Conservation (phyloP, 305 asterid genomes). For the Striga hermonthica region DNA sequence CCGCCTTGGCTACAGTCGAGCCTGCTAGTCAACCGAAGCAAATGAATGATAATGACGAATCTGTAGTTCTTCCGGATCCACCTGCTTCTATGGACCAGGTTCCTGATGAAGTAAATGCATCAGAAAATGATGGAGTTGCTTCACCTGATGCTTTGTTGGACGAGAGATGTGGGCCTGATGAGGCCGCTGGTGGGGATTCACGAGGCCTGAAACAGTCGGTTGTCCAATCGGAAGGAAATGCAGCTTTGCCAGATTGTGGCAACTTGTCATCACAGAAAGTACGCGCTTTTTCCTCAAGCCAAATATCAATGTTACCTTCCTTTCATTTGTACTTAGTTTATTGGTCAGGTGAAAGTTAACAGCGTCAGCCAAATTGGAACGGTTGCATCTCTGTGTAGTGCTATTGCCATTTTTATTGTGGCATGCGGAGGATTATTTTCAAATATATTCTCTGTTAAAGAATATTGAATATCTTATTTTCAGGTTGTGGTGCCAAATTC, state of each 20-base stretch:
- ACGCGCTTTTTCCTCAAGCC: conserved; percentile 32
- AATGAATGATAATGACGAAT: conserved; percentile 23
- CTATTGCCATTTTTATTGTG: background rate
- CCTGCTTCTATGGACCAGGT: conserved; percentile 32
- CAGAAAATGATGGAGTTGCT: conserved; percentile 29
- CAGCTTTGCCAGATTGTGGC: conserved; percentile 29
- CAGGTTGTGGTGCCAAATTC: background rate
- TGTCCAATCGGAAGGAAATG: conserved; percentile 32
- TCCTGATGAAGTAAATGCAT: conserved; percentile 29
- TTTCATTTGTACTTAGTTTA: background rate
- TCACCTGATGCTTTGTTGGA: conserved; percentile 33
- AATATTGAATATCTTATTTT: background rate
- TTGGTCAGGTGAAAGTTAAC: conserved; percentile 15
- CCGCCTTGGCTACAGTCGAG: conserved; percentile 22
- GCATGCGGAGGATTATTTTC: conserved; percentile 12
- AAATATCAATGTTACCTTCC: conserved; percentile 6
- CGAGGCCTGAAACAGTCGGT: conserved; percentile 29
- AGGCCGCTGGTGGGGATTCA: conserved; percentile 26
- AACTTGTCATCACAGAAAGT: conserved; percentile 41
- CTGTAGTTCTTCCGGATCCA: conserved; percentile 21
- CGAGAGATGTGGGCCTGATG: conserved; percentile 34
- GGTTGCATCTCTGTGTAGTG: background rate
- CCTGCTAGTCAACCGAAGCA: conserved; percentile 34
- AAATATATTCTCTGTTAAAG: conserved; percentile 8
- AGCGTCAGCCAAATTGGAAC: background rate